Evolutionary conservation across 192 early-diverging fungal genomes (phyloP).

Genomic region (Chytriomyces sp.): DNA sequence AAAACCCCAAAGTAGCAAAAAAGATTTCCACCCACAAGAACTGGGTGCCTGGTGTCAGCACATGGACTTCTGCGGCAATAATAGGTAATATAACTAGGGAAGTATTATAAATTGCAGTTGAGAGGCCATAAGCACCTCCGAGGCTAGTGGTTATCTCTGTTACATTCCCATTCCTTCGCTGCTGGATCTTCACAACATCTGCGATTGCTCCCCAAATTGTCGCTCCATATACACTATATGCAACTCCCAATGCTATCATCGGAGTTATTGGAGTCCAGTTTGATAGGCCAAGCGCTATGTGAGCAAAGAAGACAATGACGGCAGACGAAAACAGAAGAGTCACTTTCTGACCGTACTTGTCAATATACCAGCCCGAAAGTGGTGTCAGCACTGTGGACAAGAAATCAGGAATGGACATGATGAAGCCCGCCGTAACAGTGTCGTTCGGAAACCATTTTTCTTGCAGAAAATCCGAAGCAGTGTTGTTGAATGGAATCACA

Average conservation of each 20-base stretch:
- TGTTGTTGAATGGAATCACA: conserved; percentile 60
- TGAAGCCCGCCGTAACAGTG: conserved; percentile 47
- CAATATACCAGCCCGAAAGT: conserved; percentile 60
- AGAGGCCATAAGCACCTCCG: conserved; percentile 54
- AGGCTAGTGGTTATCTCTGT: too few species aligned
- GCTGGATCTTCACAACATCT: conserved; percentile 26
- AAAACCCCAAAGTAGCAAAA: conserved; percentile 44
- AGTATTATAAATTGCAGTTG: conserved; percentile 47
- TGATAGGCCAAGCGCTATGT: conserved; percentile 55
- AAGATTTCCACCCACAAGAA: conserved; percentile 52
- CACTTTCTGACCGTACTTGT: conserved; percentile 58
- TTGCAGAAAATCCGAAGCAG: conserved; percentile 56
- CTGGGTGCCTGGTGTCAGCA: conserved; percentile 31
- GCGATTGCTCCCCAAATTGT: conserved; percentile 67
- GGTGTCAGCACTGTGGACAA: conserved; percentile 64
- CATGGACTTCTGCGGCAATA: conserved; percentile 47
- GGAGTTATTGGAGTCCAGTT: conserved; percentile 49
- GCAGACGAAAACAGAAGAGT: conserved; percentile 55
- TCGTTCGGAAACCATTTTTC: conserved; percentile 61
- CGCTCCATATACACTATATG: conserved; percentile 63
- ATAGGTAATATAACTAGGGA: conserved; percentile 53
- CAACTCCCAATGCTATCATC: conserved; percentile 57
- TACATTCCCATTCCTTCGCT: conserved; percentile 8
- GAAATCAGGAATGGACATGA: conserved; percentile 64
- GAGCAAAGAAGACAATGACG: conserved; percentile 50